Base-by-base conservation (phyloP, 345 rosid genomes). In the Salix viminalis region DNA sequence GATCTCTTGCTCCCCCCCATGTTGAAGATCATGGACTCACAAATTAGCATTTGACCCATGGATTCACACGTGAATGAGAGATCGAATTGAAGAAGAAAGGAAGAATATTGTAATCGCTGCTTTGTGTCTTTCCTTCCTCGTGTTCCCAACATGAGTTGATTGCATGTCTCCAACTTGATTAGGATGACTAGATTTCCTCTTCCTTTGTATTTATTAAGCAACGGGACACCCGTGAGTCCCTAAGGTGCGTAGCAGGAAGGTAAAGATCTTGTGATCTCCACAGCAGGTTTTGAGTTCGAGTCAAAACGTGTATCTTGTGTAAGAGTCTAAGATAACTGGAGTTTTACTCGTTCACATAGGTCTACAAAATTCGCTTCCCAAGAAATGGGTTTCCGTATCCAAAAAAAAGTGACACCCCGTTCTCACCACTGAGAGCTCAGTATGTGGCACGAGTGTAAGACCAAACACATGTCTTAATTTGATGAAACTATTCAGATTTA, bases 141-240 rank as follows among this genome's bases (percentile, higher is more conserved):
- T 86, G 91, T 80, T 86, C 87, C 82, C 82, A 85, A 87, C 76
- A 73, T 65, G 67, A 79, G 76, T 83, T 83, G 75, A 86, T 83
- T 86, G 78, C 85, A 76, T 82, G 82, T 87, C 88, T 79, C 83
- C 85, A 71, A 76, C 41, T 10, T 34, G 0, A 34, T 34, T 28
- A 60, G 36, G 8, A 7, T 68, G 69, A 24, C 77, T 46, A 34
- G n/a, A 61, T 30, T 72, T 54, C 64, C 14, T 64, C 56, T 71
- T 77, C 65, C 61, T 30, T 34, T 23, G 37, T 23, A 10, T 39
- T 13, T 36, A n/a, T 21, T 23, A 21, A 42, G 44, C 56, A 69
- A n/a, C 37, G 13, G 6, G 15, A 23, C 7, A 54, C 21, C 60
- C 60, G 60, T 5, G 37, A 5, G 37, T 36, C 7, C 37, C 37